These are phyloP conservation scores for Didymosphaeria variabile DNA, from an alignment of 2,329 filamentous ascomycete genomes.

Conservation along the genomic window DNA sequence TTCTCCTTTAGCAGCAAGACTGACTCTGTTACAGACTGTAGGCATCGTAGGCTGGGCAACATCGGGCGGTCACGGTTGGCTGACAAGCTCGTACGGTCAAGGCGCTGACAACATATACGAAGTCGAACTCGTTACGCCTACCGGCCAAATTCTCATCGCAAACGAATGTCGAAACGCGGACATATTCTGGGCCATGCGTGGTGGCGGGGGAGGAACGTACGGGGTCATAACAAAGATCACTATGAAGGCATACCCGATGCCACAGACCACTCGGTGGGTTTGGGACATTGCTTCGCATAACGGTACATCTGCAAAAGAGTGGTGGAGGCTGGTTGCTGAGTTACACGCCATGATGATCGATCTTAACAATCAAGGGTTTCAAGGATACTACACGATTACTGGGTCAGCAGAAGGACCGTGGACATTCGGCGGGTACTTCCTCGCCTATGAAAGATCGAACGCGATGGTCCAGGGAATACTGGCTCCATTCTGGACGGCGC, in stretches of 20 bases:
- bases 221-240: constrained; percentile 39
- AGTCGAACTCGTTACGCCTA: constrained; percentile 39
- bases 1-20: neutral
- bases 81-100: constrained; percentile 44
- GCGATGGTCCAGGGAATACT: no score
- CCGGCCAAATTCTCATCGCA: constrained; percentile 17
- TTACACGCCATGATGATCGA: no score
- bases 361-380: no score
- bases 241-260: constrained; percentile 14
- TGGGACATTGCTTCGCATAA: no score
- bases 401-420: no score
- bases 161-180: constrained; percentile 29
- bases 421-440: no score
- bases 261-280: neutral
- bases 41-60: constrained; percentile 42
- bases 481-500: no score
- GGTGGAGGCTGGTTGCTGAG: no score
- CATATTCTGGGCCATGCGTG: constrained; percentile 51
- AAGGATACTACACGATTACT: no score
- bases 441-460: no score
- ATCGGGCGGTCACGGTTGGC: constrained; percentile 45
- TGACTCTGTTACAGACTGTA: constrained; percentile 37
- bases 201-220: constrained; percentile 51
- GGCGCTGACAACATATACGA: constrained; percentile 42
- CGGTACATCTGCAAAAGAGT: no score